These are phyloP conservation scores for Tetradesmus lagerheimii DNA, from an alignment of 139 green algal genomes.

Conservation along the genomic window DNA sequence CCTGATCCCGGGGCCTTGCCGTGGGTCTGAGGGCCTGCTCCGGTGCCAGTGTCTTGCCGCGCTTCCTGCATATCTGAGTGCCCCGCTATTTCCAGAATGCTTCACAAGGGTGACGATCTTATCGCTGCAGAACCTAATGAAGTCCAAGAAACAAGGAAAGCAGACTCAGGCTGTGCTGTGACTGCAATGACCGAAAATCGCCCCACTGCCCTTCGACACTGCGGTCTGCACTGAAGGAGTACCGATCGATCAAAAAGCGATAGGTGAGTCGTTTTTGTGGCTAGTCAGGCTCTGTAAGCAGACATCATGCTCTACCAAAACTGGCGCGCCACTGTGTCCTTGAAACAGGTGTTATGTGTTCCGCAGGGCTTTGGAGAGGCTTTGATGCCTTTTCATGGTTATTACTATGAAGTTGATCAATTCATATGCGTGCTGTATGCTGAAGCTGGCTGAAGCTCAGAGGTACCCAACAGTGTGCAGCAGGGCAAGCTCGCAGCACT, in stretches of 20 bases:
- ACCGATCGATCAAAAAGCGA: neutral
- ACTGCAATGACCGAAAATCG: neutral
- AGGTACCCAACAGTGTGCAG: neutral
- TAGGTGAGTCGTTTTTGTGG: neutral
- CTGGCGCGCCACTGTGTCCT: neutral
- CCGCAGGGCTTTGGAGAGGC: neutral
- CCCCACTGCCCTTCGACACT: neutral
- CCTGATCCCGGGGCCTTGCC: neutral
- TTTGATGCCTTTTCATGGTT: too few species aligned
- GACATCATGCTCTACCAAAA: neutral
- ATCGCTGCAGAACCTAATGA: neutral
- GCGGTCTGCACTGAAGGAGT: neutral
- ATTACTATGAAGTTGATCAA: too few species aligned
- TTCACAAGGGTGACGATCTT: neutral
- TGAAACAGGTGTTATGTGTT: neutral
- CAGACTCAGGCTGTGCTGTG: neutral
- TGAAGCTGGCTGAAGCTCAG: neutral
- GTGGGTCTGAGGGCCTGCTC: neutral
- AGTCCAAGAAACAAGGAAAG: neutral
- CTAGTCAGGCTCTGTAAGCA: neutral
- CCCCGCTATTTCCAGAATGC: neutral
- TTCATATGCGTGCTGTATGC: neutral
- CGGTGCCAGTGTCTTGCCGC: neutral
- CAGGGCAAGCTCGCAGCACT: neutral
- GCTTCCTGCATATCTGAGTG: neutral